Evolutionary conservation across 495 filamentous ascomycete species (phyloP), one percentile per base, ranked within the genome.

Genomic region (Sphaerosporella brunnea): DNA sequence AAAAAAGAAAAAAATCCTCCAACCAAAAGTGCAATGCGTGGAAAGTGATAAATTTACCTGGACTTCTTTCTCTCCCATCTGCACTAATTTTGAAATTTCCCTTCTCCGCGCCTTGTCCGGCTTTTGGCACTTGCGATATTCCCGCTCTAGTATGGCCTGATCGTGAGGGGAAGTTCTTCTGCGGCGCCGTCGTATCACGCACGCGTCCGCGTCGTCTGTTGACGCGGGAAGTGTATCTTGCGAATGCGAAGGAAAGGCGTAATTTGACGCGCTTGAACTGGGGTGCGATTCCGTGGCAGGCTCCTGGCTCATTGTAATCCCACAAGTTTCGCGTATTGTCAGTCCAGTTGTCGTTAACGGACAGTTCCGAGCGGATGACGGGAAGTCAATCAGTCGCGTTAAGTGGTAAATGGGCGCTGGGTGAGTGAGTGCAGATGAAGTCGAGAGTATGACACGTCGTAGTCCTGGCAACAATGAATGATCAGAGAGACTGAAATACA

Each of bases 41-140:
- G n/a, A n/a, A n/a, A n/a, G 21, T 44, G 40, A n/a, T 9, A 44
- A 4, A 44, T 80, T 70, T 57, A 95, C 90, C 75, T 96, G 92
- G 15, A 96, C 84, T 69, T 95, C 88, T 63, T 95, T 95, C 66
- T 99, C 90, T 51, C 82, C 90, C 55, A 99, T 72, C 37, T 81
- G 78, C 45, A 96, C 92, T 60, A 74, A 77, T 63, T 72, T 74
- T 45, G 87, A 80, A 49, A 99, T 84, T 55, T 78, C 79, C 36
- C 79, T 71, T 60, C 90, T 82, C 58, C 81, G 79, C 13, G 76
- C 70, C 64, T 95, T 95, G 68, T 96, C 90, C 45, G 92, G 92
- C 61, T 93, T 94, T 2, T 85, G 71, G 59, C 95, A 87, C 28
- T 68, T 69, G 52, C 75, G 70, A 61, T 93, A 96, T 55, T 90